phyloP scores from a whole-genome alignment of 2,329 filamentous ascomycete genomes.

The Aphanoascus verrucosus region DNA sequence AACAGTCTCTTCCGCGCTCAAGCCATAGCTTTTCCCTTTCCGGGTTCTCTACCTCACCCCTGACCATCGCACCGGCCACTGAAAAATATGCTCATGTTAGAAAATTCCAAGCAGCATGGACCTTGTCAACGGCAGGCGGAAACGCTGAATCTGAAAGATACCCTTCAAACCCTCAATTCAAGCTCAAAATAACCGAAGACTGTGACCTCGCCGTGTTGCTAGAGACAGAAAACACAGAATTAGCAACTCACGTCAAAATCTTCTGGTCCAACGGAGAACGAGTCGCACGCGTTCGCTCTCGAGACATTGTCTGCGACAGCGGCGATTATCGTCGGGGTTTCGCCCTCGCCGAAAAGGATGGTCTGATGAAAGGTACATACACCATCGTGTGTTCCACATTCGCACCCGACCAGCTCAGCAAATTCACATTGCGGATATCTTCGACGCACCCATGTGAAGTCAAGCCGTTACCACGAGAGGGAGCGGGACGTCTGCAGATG shows the following conservation, averaged over 20 bases:
- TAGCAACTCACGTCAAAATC: conserved; percentile 75
- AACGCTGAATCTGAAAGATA: conserved; percentile 68
- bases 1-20: conserved; percentile 63
- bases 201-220: conserved; percentile 64
- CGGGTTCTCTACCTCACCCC: conserved; percentile 57
- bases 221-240: conserved; percentile 53
- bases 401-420: conserved; percentile 63
- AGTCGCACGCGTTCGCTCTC: conserved; percentile 54
- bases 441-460: conserved; percentile 48
- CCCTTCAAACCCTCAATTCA: conserved; percentile 79
- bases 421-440: conserved; percentile 65
- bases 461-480: conserved; percentile 56
- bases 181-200: conserved; percentile 45
- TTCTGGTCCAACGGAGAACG: conserved; percentile 67
- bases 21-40: conserved; percentile 80
- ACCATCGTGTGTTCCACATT: conserved; percentile 88
- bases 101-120: conserved; percentile 62
- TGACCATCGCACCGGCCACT: conserved; percentile 52
- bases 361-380: conserved; percentile 62
- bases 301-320: conserved; percentile 71
- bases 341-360: conserved; percentile 53
- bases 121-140: conserved; percentile 67
- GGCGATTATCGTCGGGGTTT: conserved; percentile 81
- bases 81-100: conserved; percentile 50
- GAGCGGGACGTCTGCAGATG: conserved; percentile 60